Conservation (phyloP, 441 rosid genomes). For the Erodium texanum region DNA sequence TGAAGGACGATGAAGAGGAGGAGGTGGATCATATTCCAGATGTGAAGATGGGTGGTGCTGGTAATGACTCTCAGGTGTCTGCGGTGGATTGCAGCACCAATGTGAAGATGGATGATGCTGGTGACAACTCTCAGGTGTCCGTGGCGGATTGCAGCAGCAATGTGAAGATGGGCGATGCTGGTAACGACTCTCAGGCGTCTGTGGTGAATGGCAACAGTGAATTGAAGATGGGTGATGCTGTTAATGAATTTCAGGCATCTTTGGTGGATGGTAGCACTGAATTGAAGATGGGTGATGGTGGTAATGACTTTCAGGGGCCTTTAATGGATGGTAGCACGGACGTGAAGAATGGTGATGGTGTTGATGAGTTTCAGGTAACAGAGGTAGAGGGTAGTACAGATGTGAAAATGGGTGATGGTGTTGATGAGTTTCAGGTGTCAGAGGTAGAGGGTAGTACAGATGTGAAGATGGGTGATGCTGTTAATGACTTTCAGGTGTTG, state of each 20-base stretch:
- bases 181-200: too few relatives aligned
- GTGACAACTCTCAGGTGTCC: conserved; percentile 10
- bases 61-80: conserved; percentile 12
- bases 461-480: conserved; percentile 10
- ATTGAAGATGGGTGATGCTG: conserved; percentile 26
- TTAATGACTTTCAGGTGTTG: conserved; percentile 12
- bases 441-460: too few relatives aligned
- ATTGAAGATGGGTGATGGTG: conserved; percentile 26
- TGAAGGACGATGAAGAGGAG: conserved; percentile 26
- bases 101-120: neutral
- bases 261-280: too few relatives aligned
- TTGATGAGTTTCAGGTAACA: neutral
- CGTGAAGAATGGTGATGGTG: conserved; percentile 26
- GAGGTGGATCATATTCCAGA: conserved; percentile 1
- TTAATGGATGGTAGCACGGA: too few relatives aligned
- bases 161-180: neutral
- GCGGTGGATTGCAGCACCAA: conserved; percentile 22
- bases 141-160: conserved; percentile 22
- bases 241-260: neutral
- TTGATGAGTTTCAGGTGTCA: neutral
- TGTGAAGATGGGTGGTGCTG: conserved; percentile 1
- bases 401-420: conserved; percentile 26
- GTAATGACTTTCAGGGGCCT: neutral
- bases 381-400: too few relatives aligned
- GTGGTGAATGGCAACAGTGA: neutral